Evolutionary conservation across 164 flowering plant genomes (phyloP).

Genomic region (Aristolochia californica): DNA sequence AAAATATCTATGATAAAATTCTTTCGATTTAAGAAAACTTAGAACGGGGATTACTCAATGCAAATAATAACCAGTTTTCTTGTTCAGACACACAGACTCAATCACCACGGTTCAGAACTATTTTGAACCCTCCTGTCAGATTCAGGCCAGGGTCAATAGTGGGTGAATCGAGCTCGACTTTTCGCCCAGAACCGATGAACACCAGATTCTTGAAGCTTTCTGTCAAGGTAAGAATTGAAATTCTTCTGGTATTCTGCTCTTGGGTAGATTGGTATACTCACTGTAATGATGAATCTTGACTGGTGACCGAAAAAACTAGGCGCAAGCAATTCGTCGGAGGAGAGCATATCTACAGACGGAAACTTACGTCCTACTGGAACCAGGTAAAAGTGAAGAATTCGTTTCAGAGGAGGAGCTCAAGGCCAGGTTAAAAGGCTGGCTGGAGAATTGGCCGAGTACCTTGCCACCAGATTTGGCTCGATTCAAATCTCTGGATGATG

Average conservation of each 20-base stretch:
- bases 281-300: too few relatives aligned
- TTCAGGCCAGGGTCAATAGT: too few relatives aligned
- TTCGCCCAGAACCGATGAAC: not conserved
- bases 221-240: not conserved
- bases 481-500: slow-evolving; percentile 37
- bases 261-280: too few relatives aligned
- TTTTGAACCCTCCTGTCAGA: too few relatives aligned
- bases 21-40: too few relatives aligned
- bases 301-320: slow-evolving; percentile 16
- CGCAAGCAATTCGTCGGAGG: slow-evolving; percentile 52
- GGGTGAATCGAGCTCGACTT: too few relatives aligned
- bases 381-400: slow-evolving; percentile 66
- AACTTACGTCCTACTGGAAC: slow-evolving; percentile 70
- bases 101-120: too few relatives aligned
- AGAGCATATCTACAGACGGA: slow-evolving; percentile 36
- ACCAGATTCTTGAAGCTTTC: not conserved
- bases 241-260: not conserved
- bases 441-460: slow-evolving; percentile 61
- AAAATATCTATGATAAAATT: too few relatives aligned
- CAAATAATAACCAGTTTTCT: too few relatives aligned
- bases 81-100: too few relatives aligned
- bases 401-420: slow-evolving; percentile 65
- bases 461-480: slow-evolving; percentile 73
- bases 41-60: too few relatives aligned
- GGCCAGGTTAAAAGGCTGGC: slow-evolving; percentile 46